Percentiles rank a stretch among this genome's conserved stretches.
phyloP scores from a whole-genome alignment of 139 green algal species.

The Haematococcus lacustris region DNA sequence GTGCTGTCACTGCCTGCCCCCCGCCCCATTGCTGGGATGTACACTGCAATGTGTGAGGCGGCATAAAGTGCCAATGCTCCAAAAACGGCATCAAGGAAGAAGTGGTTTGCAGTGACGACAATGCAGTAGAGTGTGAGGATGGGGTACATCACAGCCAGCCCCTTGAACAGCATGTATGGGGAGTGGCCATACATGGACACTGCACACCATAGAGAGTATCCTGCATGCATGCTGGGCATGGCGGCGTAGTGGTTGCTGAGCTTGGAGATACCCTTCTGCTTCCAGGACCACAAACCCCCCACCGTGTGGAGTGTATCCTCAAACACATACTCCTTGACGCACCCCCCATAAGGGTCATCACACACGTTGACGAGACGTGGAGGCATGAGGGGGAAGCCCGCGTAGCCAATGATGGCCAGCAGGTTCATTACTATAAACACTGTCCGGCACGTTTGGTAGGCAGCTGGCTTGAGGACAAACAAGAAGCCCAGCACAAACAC shows the following conservation, averaged over 20 bases:
- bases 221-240: slow-evolving; percentile 32
- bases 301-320: slow-evolving; percentile 5
- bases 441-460: slow-evolving; percentile 20
- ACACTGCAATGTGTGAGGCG: slow-evolving; percentile 1
- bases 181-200: slow-evolving; percentile 18
- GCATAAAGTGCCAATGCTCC: neutral
- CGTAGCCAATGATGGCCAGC: slow-evolving; percentile 20
- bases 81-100: slow-evolving; percentile 18
- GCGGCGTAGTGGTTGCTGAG: slow-evolving; percentile 30
- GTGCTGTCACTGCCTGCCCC: too few relatives aligned
- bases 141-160: slow-evolving; percentile 17
- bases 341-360: slow-evolving; percentile 19
- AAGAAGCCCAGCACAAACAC: slow-evolving; percentile 22
- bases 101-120: slow-evolving; percentile 29
- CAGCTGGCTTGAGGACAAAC: slow-evolving; percentile 18
- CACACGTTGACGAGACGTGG: slow-evolving; percentile 21
- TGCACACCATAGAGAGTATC: slow-evolving; percentile 26
- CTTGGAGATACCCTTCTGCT: slow-evolving; percentile 16
- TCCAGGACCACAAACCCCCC: slow-evolving; percentile 30
- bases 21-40: slow-evolving; percentile 12
- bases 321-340: slow-evolving; percentile 1
- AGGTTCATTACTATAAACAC: slow-evolving; percentile 30
- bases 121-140: slow-evolving; percentile 29
- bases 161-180: neutral
- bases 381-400: slow-evolving; percentile 26